Evolutionary conservation across 805 yeast species (phyloP).

Genomic region (Sugiyamaella qingdaonensis): DNA sequence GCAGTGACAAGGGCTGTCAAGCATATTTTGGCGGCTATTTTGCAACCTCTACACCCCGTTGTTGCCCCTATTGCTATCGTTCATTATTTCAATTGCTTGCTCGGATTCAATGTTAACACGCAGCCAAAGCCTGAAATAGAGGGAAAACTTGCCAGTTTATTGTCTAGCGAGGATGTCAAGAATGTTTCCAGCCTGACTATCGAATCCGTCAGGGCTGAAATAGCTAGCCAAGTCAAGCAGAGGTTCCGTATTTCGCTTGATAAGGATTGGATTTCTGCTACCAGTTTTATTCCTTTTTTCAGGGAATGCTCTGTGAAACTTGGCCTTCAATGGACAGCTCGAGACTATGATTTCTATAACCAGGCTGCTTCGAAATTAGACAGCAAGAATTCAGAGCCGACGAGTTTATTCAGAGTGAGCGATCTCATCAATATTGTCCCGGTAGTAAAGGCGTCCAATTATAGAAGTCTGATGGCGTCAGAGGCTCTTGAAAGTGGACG

Average conservation of each 20-base stretch:
- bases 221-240: slow-evolving; percentile 49
- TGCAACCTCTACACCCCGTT: slow-evolving; percentile 46
- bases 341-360: slow-evolving; percentile 41
- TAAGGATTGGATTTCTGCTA: slow-evolving; percentile 42
- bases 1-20: slow-evolving; percentile 77
- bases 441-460: slow-evolving; percentile 64
- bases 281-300: slow-evolving; percentile 46
- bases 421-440: slow-evolving; percentile 74
- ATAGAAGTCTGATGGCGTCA: slow-evolving; percentile 62
- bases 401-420: slow-evolving; percentile 43
- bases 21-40: slow-evolving; percentile 56
- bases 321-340: slow-evolving; percentile 81
- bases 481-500: slow-evolving; percentile 51
- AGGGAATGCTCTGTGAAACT: slow-evolving; percentile 70
- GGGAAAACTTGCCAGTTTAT: slow-evolving; percentile 30
- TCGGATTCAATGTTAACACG: slow-evolving; percentile 45
- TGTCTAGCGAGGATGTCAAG: slow-evolving; percentile 34
- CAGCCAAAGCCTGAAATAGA: slow-evolving; percentile 42
- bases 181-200: slow-evolving; percentile 45
- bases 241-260: slow-evolving; percentile 65
- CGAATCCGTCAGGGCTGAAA: slow-evolving; percentile 39
- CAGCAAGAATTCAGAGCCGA: slow-evolving; percentile 23
- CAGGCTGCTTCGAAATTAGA: slow-evolving; percentile 30
- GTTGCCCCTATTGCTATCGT: slow-evolving; percentile 58
- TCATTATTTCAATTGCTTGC: slow-evolving; percentile 56